Conservation (phyloP, 1,284 basidiomycete species). For the Ceratobasidium sp. region DNA sequence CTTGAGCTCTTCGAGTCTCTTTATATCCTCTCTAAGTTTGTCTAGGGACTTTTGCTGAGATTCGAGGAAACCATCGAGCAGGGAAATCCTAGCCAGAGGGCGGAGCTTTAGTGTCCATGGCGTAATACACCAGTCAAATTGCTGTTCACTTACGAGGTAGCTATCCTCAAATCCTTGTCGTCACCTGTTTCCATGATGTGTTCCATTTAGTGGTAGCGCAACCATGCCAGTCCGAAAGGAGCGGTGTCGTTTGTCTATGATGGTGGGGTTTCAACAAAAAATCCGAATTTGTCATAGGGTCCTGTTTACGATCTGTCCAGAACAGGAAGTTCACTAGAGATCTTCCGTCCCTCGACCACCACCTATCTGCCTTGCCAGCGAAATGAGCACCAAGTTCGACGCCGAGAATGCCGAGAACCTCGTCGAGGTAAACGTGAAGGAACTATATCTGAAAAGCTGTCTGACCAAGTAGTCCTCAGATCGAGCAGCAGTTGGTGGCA, state of each 20-base stretch:
- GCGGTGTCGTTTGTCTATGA: conserved; percentile 1
- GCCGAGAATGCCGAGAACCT: conserved; percentile 89
- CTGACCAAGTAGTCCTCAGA: conserved; percentile 63
- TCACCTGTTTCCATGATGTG: conserved; percentile 9
- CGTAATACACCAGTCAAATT: neutral
- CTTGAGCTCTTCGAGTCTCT: conserved; percentile 38
- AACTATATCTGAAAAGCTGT: conserved; percentile 45
- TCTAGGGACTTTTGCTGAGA: conserved; percentile 6
- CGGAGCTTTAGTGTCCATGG: neutral
- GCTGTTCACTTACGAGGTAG: conserved; percentile 14
- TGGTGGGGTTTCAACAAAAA: conserved; percentile 37
- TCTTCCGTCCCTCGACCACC: conserved; percentile 9
- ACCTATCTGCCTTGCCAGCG: neutral
- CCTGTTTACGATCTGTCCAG: conserved; percentile 9
- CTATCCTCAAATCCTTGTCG: neutral
- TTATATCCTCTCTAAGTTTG: conserved; percentile 7
- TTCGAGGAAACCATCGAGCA: conserved; percentile 42
- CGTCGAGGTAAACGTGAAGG: conserved; percentile 73
- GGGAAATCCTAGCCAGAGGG: conserved; percentile 17
- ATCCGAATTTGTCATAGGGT: conserved; percentile 29
- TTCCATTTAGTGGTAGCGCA: conserved; percentile 16
- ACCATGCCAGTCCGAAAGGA: conserved; percentile 41
- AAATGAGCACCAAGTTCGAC: conserved; percentile 73
- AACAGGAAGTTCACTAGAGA: neutral
- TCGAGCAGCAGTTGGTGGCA: conserved; percentile 91